Conservation (phyloP, 2,329 filamentous ascomycete genomes). For the Scolecobasidium constrictum region DNA sequence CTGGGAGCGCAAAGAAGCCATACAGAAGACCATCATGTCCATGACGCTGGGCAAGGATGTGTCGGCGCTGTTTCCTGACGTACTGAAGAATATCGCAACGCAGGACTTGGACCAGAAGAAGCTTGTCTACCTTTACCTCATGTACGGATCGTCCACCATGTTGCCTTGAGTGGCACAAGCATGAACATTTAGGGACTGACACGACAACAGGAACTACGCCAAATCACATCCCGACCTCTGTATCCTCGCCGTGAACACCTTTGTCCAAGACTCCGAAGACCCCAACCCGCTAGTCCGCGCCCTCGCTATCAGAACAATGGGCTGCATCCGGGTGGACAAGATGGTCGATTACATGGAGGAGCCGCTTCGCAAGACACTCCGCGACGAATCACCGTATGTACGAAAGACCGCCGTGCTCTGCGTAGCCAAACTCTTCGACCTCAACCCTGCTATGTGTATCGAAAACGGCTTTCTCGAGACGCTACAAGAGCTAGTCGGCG, state of each 20-base stretch:
- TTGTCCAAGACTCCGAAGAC: conserved; percentile 97
- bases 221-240: conserved; percentile 98
- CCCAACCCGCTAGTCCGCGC: conserved; percentile 93
- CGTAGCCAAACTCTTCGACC: conserved; percentile 93
- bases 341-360: conserved; percentile 99
- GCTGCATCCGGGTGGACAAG: conserved; percentile 95
- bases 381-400: conserved; percentile 96
- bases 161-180: neutral
- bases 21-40: conserved; percentile 99
- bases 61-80: conserved; percentile 91
- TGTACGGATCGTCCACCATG: conserved; percentile 56
- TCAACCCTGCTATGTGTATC: conserved; percentile 84
- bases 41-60: conserved; percentile 99
- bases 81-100: conserved; percentile 97
- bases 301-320: conserved; percentile 94
- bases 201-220: conserved; percentile 88
- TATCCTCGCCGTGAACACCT: conserved; percentile 97
- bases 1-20: conserved; percentile 95
- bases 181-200: conserved; percentile 1
- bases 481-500: conserved; percentile 89
- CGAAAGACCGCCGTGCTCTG: conserved; percentile 97
- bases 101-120: conserved; percentile 96
- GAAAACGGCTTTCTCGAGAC: conserved; percentile 95
- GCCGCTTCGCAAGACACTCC: conserved; percentile 84
- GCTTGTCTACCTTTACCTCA: conserved; percentile 94